Conservation (phyloP, 1,284 basidiomycete species). For the Apiotrichum laibachii region DNA sequence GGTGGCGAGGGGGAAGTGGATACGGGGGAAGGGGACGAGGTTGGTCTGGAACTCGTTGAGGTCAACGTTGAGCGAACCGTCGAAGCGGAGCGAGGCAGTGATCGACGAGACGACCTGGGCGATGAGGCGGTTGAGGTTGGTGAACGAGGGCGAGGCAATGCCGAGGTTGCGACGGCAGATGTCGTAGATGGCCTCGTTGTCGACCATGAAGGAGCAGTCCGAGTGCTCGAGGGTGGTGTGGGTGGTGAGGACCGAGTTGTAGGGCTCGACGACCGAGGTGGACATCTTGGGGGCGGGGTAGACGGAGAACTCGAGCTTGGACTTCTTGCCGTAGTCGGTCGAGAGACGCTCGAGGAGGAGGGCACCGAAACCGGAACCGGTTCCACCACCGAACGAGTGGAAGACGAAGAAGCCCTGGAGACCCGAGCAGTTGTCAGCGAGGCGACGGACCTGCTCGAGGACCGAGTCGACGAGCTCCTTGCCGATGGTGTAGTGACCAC, state of each 20-base stretch:
- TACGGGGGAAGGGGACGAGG: constrained; percentile 94
- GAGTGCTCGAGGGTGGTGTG: constrained; percentile 99
- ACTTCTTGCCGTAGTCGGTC: constrained; percentile 98
- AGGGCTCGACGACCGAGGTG: constrained; percentile 97
- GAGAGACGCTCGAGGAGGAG: constrained; percentile 93
- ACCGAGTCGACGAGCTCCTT: constrained; percentile 88
- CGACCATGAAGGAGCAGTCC: constrained; percentile 99
- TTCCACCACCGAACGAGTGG: constrained; percentile 99
- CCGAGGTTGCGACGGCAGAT: constrained; percentile 96
- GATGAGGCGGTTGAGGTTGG: constrained; percentile 94
- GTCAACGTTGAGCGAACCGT: constrained; percentile 97
- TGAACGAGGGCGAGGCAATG: constrained; percentile 82
- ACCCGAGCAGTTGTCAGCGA: constrained; percentile 96
- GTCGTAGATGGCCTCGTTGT: constrained; percentile 98
- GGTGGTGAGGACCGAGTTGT: constrained; percentile 98
- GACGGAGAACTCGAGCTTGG: constrained; percentile 97
- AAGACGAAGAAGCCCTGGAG: constrained; percentile 99
- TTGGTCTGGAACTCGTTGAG: constrained; percentile 99
- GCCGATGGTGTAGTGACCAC: constrained; percentile 96
- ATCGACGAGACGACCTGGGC: constrained; percentile 97
- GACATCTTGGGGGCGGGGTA: constrained; percentile 94
- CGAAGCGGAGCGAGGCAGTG: constrained; percentile 95
- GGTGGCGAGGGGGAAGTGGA: constrained; percentile 96
- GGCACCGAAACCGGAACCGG: constrained; percentile 98
- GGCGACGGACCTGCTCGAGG: constrained; percentile 92